phyloP scores from a whole-genome alignment of 306 rosid genomes.

The Fragaria nilgerrensis region DNA sequence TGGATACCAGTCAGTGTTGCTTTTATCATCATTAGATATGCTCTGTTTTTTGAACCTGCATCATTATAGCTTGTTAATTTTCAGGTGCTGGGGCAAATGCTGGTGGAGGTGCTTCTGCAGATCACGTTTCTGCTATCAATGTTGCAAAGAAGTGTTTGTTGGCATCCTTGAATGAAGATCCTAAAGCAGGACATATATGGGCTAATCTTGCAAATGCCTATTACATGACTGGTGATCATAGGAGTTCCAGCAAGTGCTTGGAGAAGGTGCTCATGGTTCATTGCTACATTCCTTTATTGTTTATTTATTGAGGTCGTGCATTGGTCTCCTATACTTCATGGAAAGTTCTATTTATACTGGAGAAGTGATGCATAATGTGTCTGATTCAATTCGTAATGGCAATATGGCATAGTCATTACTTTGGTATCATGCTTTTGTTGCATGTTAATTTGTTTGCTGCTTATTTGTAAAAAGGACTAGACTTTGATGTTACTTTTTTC shows the following conservation, averaged over 20 bases:
- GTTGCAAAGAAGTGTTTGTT: conserved; percentile 91
- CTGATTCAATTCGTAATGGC: not conserved
- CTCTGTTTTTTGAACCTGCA: conserved; percentile 23
- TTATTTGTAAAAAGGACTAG: not conserved
- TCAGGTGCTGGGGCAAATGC: conserved; percentile 92
- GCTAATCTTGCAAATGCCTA: conserved; percentile 86
- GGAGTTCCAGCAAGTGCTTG: conserved; percentile 90
- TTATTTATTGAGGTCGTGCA: conserved; percentile 46
- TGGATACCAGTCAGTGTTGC: conserved; percentile 12
- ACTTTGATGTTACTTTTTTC: not conserved
- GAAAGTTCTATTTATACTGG: not conserved
- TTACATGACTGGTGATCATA: conserved; percentile 69
- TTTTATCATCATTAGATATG: conserved; percentile 18
- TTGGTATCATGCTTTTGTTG: not conserved
- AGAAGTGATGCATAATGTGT: conserved; percentile 1
- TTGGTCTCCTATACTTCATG: conserved; percentile 44
- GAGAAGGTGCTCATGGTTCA: conserved; percentile 86
- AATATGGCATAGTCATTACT: not conserved
- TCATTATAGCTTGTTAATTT: conserved; percentile 16
- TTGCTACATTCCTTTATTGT: conserved; percentile 47
- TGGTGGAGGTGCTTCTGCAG: conserved; percentile 55
- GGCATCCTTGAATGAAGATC: conserved; percentile 72
- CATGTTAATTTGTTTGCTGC: not conserved
- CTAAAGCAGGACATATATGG: conserved; percentile 92
- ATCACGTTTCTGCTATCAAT: conserved; percentile 57